Conservation (phyloP, 768 basidiomycete species). For the Mycena amicta region DNA sequence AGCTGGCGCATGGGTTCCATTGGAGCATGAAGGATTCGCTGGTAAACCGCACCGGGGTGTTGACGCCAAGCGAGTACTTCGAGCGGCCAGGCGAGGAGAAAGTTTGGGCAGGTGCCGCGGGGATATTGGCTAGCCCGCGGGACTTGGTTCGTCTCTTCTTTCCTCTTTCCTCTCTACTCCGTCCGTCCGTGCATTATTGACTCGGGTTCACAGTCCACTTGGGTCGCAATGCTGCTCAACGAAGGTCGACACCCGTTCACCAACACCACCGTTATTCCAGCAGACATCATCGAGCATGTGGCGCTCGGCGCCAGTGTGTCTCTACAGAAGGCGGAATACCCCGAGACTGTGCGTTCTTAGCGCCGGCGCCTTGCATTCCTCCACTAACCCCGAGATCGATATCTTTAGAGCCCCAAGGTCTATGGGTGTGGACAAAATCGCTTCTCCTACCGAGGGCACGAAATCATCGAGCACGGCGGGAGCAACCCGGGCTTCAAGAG, state of each 20-base stretch:
- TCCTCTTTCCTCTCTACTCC: no score
- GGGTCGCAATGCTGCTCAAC: conserved; percentile 44
- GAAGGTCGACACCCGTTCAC: conserved; percentile 41
- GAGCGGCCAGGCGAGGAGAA: conserved; percentile 39
- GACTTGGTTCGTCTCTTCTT: conserved; percentile 36
- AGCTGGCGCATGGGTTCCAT: background rate
- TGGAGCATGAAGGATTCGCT: background rate
- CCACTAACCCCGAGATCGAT: no score
- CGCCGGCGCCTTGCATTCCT: no score
- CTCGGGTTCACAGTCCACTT: conserved; percentile 26
- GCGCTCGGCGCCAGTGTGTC: conserved; percentile 38
- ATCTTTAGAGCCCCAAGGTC: conserved; percentile 40
- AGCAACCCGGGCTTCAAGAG: conserved; percentile 40
- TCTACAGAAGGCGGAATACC: conserved; percentile 36
- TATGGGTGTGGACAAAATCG: conserved; percentile 44
- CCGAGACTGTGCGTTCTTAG: conserved; percentile 40
- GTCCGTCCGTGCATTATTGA: conserved; percentile 13
- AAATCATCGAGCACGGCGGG: conserved; percentile 48
- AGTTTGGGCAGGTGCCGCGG: conserved; percentile 46
- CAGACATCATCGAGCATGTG: conserved; percentile 37
- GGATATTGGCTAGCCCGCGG: conserved; percentile 40
- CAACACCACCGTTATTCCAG: conserved; percentile 39
- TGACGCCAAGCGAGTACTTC: conserved; percentile 2
- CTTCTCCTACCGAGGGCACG: conserved; percentile 42
- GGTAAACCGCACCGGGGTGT: background rate